Evolutionary conservation across 768 basidiomycete species (phyloP).

Genomic region (Dioszegia crocea): DNA sequence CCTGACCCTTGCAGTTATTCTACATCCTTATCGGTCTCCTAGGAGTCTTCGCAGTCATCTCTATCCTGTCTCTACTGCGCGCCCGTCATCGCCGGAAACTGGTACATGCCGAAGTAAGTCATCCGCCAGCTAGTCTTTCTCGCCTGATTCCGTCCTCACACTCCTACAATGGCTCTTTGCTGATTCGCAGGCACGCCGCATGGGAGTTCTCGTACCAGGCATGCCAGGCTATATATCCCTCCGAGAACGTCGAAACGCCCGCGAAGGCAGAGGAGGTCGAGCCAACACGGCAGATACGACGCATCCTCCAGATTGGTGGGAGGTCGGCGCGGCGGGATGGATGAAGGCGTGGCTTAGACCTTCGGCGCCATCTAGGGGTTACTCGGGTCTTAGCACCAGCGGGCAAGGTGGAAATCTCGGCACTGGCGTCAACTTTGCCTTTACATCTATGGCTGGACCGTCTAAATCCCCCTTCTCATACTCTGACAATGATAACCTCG

Average conservation of each 20-base stretch:
- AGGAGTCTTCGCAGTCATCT: constrained; percentile 31
- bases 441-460: not conserved
- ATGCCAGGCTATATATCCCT: constrained; percentile 40
- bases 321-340: constrained; percentile 17
- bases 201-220: constrained; percentile 42
- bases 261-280: constrained; percentile 22
- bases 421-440: not conserved
- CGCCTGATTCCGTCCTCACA: not conserved
- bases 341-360: constrained; percentile 1
- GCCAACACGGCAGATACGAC: not conserved
- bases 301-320: constrained; percentile 39
- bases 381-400: not conserved
- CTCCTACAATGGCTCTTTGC: not conserved
- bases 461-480: not conserved
- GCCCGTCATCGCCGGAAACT: constrained; percentile 27
- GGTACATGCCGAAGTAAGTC: constrained; percentile 35
- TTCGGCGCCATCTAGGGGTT: not conserved
- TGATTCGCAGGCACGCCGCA: constrained; percentile 24
- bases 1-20: constrained; percentile 28
- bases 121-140: not conserved
- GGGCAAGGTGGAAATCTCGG: not conserved
- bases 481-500: not conserved
- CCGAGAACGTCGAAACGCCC: constrained; percentile 20
- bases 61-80: constrained; percentile 30
- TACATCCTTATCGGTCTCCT: constrained; percentile 46